Conservation (phyloP, 164 flowering plant species). For the Magnolia sinica region DNA sequence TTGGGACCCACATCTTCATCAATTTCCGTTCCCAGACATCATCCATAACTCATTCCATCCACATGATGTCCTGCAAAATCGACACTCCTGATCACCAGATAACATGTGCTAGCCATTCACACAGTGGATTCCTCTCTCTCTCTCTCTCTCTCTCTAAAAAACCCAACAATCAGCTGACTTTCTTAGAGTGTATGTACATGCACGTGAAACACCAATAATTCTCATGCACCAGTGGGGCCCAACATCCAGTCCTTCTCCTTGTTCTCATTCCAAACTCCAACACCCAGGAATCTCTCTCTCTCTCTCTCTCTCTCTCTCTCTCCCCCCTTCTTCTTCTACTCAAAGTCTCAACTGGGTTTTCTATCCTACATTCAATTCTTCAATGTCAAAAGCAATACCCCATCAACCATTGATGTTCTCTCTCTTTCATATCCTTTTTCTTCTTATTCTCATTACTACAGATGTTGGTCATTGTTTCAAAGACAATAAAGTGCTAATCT, state of each 20-base stretch:
- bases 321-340: conserved; percentile 15
- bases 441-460: conserved; percentile 10
- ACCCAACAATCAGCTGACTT: conserved; percentile 5
- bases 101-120: too few relatives aligned
- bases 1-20: too few relatives aligned
- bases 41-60: too few relatives aligned
- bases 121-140: too few relatives aligned
- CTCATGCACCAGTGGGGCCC: conserved; percentile 70
- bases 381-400: conserved; percentile 27
- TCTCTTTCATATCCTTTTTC: conserved; percentile 16
- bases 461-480: conserved; percentile 22
- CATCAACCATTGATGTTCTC: conserved; percentile 20
- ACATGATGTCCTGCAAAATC: too few relatives aligned
- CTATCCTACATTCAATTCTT: background rate
- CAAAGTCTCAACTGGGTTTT: conserved; percentile 5
- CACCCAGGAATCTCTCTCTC: conserved; percentile 40
- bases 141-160: background rate
- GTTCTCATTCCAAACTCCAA: conserved; percentile 66
- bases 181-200: conserved; percentile 16
- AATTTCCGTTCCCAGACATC: too few relatives aligned
- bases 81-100: too few relatives aligned
- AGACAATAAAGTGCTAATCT: conserved; percentile 35
- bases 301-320: conserved; percentile 8
- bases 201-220: conserved; percentile 85
- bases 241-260: conserved; percentile 52